A percentile compares a stretch with the other conserved stretches of the same genome.
These are phyloP conservation scores for Trebouxiophyceae sp. DNA, from an alignment of 163 green algal genomes.

Conservation along the genomic window DNA sequence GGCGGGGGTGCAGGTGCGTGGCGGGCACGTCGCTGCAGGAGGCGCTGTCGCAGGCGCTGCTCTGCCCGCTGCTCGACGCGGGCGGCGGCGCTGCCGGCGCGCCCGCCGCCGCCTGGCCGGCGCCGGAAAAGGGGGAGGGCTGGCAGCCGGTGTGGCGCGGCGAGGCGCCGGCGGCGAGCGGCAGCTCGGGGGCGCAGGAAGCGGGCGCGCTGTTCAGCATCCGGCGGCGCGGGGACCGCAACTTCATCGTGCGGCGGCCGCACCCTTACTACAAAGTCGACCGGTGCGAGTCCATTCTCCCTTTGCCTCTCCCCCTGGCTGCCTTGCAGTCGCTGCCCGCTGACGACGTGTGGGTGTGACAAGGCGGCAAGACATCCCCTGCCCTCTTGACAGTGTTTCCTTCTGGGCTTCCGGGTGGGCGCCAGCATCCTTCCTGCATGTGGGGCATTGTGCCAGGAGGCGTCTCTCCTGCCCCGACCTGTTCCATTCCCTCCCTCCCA, in stretches of 20 bases:
- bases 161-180: background rate
- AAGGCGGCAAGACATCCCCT: no score
- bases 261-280: background rate
- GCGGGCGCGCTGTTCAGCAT: constrained; percentile 23
- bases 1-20: constrained; percentile 9
- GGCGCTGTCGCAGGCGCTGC: constrained; percentile 33
- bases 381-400: no score
- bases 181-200: background rate
- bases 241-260: constrained; percentile 15
- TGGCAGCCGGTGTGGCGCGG: background rate
- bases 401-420: no score
- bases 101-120: background rate
- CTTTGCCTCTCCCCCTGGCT: no score
- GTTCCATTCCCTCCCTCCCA: no score
- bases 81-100: no score
- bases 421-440: no score
- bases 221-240: constrained; percentile 14
- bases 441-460: no score
- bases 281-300: background rate
- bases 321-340: no score
- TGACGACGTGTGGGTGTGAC: no score
- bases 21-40: constrained; percentile 16
- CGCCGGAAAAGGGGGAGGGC: background rate
- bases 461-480: no score
- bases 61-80: constrained; percentile 30